Conservation (phyloP, 1,284 basidiomycete genomes). For the Boletus hoseneyae region DNA sequence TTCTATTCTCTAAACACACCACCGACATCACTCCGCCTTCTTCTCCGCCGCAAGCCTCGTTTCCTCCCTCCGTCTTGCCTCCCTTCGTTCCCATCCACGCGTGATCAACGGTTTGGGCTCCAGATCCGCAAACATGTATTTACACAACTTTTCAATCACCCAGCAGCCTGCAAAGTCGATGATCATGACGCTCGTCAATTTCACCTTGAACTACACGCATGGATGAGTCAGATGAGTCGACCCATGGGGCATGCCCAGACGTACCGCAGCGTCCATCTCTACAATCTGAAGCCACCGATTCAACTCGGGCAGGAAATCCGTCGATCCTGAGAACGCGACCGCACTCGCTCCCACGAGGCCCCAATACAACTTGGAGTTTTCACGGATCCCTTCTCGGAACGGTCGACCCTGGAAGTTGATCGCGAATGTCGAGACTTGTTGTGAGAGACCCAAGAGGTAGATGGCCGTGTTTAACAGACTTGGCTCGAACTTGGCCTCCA, state of each 20-base stretch:
- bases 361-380: slow-evolving; percentile 89
- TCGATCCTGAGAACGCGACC: slow-evolving; percentile 91
- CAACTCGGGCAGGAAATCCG: slow-evolving; percentile 92
- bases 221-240: background rate
- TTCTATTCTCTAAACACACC: background rate
- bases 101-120: slow-evolving; percentile 86
- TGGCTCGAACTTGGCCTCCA: slow-evolving; percentile 94
- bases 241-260: no score
- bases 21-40: slow-evolving; percentile 21
- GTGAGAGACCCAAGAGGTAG: slow-evolving; percentile 88
- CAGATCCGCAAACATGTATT: slow-evolving; percentile 84
- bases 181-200: slow-evolving; percentile 78
- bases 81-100: slow-evolving; percentile 73
- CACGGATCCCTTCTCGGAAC: slow-evolving; percentile 93
- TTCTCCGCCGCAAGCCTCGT: slow-evolving; percentile 23
- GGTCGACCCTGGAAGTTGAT: slow-evolving; percentile 98
- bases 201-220: slow-evolving; percentile 68
- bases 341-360: slow-evolving; percentile 83
- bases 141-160: slow-evolving; percentile 80
- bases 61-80: slow-evolving; percentile 37
- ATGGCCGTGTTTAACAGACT: slow-evolving; percentile 92
- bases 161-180: slow-evolving; percentile 89
- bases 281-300: slow-evolving; percentile 98
- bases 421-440: slow-evolving; percentile 95
- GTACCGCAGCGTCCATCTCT: slow-evolving; percentile 76